phyloP scores from a whole-genome alignment of 495 filamentous ascomycete species.

The Delitschia confertaspora region DNA sequence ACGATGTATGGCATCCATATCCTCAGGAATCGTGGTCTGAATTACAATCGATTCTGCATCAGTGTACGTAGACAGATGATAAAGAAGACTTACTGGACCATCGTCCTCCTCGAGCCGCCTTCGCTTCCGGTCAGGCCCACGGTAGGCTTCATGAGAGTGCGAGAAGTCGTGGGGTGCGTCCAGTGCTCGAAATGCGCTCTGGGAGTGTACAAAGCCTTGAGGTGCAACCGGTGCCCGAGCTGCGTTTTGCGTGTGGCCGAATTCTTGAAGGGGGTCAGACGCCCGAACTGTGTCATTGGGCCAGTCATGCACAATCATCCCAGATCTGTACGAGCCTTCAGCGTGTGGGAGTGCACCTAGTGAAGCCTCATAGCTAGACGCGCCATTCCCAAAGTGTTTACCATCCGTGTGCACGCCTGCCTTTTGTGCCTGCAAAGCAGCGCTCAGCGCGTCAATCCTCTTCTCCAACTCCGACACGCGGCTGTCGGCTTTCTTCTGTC shows the following conservation, averaged over 20 bases:
- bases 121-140: conserved; percentile 18
- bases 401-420: conserved; percentile 24
- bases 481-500: conserved; percentile 89
- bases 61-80: neutral
- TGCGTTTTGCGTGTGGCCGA: no score
- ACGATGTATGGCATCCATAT: conserved; percentile 23
- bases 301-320: conserved; percentile 15
- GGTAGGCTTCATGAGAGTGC: conserved; percentile 9
- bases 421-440: conserved; percentile 54
- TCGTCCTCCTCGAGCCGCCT: conserved; percentile 9
- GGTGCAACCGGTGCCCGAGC: no score
- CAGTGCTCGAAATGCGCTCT: conserved; percentile 1
- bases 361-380: neutral
- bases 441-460: conserved; percentile 85
- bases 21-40: conserved; percentile 24
- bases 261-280: no score
- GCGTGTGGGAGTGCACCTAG: neutral
- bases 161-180: conserved; percentile 13
- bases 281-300: neutral
- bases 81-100: conserved; percentile 10
- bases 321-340: conserved; percentile 12
- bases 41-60: neutral
- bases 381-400: neutral
- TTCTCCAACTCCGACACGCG: conserved; percentile 88
- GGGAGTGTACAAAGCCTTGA: no score